Base-by-base conservation (phyloP, 169 alveolate genomes). In the Cryptosporidium sp. region DNA sequence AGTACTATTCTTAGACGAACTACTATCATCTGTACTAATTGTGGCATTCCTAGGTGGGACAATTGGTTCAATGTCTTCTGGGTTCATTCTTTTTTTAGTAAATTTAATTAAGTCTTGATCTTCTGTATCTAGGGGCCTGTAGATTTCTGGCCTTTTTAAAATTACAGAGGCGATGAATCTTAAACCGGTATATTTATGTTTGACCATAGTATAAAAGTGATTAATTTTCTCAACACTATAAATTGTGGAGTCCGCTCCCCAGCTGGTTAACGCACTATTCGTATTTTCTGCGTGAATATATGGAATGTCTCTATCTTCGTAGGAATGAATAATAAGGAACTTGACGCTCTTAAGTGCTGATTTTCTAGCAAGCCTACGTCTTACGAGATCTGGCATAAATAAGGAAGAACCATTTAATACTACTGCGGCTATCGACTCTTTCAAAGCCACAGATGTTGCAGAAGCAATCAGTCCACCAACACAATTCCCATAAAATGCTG, bases 381-480 rank as follows among this genome's bases (percentile, higher is more conserved):
- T 62, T 33, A 80, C 73, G 29, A 80, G 33, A 3, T 80, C 75
- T 18, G 89, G 73, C 75, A 80, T 62, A 50, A 80, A 80, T 67
- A 80, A n/a, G 4, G 89, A 29, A 18, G 89, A 59, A 5, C 89
- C 89, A 41, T 80, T 80, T 16, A 80, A 23, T 31, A 80, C 89
- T 14, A 65, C 75, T 7, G 68, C 89, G 16, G 70, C 73, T 16
- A 80, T 21, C 3, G 89, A 48, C 35, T 43, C 48, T 65, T 39
- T 80, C 26, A 80, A 43, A 9, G 89, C 73, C 23, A 67, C 48
- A 33, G 89, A 62, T 14, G 69, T 43, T 59, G 80, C 89, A 65
- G 75, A 65, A n/a, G 62, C 89, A 2, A 80, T 80, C 18, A 80
- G 16, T 21, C 89, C 89, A 26, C 89, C 89, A 62, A 80, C 80